Evolutionary conservation across 148 eudicot genomes (phyloP), one percentile per base, ranked within the genome.

Genomic region (Spergularia bocconei): DNA sequence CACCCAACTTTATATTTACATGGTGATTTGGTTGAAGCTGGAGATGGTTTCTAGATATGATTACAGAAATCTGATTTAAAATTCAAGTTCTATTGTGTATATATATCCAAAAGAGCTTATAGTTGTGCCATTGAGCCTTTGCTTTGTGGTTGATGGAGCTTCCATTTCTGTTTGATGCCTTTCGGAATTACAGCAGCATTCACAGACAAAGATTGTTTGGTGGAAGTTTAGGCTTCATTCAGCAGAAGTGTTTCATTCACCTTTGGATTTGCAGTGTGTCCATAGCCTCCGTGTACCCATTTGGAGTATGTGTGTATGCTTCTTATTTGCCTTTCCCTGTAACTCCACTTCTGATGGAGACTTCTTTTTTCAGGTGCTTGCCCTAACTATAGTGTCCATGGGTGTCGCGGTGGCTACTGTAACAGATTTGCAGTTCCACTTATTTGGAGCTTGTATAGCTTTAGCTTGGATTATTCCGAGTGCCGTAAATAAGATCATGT

Each of bases 381-480:
- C 91, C 44, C 92, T 93, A 63, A 78, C 89, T 53, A 75, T 86
- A 47, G 96, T 91, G 38, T 93, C 93, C 11, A 64, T 86, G 20
- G 98, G 98, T 81, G 96, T 93, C 25, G 98, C 98, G 64, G 90
- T 93, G 78, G 98, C 98, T 58, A 91, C 98, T 4, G 98, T 93
- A 51, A 91, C 96, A 39, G 98, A 93, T 89, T 75, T 93, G 65
- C 92, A 93, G 72, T 91, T 93, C 85, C 93, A 93, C 79, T 84
- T 93, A 68, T 93, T 91, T 77, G 98, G 98, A 84, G 98, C 98
- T 55, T 93, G 98, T 84, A 79, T 93, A 79, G 93, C 98, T 12
- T 87, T 93, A 75, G 96, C 96, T 60, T 93, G 98, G 98, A 93
- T 91, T 80, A 79, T 93, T 75, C 98, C 98, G 17, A 93, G 98